Evolutionary conservation across 1,139 yeast species (phyloP).

Genomic region (Waltiozyma sp.): DNA sequence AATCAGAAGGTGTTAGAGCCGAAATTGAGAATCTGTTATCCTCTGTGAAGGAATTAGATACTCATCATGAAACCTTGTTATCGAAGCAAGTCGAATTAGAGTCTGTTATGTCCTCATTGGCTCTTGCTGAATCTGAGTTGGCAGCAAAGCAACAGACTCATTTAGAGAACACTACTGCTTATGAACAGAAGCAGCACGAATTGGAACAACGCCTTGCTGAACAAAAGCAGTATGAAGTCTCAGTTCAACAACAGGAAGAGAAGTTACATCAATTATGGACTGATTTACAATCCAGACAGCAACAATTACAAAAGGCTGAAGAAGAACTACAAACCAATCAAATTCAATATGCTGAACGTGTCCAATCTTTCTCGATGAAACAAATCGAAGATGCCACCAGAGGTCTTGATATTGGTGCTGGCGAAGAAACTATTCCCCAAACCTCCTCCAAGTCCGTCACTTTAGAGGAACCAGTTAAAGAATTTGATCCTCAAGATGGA

Average conservation of each 20-base stretch:
- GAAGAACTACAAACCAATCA: slow-evolving; percentile 26
- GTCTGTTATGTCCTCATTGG: slow-evolving; percentile 18
- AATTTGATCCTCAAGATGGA: background rate
- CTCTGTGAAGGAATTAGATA: slow-evolving; percentile 26
- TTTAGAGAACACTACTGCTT: slow-evolving; percentile 9
- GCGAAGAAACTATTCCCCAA: background rate
- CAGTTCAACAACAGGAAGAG: slow-evolving; percentile 24
- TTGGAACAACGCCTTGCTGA: slow-evolving; percentile 23
- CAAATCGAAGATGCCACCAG: slow-evolving; percentile 26
- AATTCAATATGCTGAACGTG: slow-evolving; percentile 26
- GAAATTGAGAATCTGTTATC: slow-evolving; percentile 37
- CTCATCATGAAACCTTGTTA: slow-evolving; percentile 23
- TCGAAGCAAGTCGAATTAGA: slow-evolving; percentile 30
- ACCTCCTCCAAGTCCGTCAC: slow-evolving; percentile 11
- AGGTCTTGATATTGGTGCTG: slow-evolving; percentile 3
- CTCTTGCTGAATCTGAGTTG: slow-evolving; percentile 17
- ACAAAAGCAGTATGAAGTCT: slow-evolving; percentile 22
- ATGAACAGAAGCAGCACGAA: slow-evolving; percentile 18
- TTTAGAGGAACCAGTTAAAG: background rate
- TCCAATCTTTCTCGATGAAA: slow-evolving; percentile 26
- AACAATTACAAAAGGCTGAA: slow-evolving; percentile 25
- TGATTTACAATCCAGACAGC: slow-evolving; percentile 24
- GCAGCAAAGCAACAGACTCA: slow-evolving; percentile 18
- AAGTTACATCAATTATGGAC: slow-evolving; percentile 23
- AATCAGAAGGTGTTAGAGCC: slow-evolving; percentile 28